Base-by-base conservation (phyloP, 176 grass and related monocot genomes). In the Aegilops speltoides region DNA sequence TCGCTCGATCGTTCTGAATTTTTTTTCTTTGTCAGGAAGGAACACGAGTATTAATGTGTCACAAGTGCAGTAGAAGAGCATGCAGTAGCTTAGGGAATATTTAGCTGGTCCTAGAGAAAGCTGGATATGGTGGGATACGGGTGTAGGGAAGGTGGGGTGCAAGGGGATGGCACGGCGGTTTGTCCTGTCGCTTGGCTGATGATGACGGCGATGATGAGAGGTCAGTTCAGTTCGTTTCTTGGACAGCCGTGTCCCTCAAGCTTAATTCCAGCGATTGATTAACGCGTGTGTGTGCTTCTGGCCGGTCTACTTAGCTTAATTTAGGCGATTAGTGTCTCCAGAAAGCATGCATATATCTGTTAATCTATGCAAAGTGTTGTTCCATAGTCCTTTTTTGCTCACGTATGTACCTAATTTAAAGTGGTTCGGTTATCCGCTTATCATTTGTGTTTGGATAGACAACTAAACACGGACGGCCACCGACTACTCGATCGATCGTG, bases 61-160 rank as follows among this genome's bases (percentile, higher is more conserved):
- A 52, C 70, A 33, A 77, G 71, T 61, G 17, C 10, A 82, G 31
- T 67, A 56, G 79, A 82, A 10, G 19, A 61, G 10, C 13, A 79
- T 13, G 28, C 3, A 66, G 68, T 15, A 62, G 73, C 62, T 77
- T 81, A 64, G 68, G 70, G 86, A 88, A 88, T 91, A 84, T 88
- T 57, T 67, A 84, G 79, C 25, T 84, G 89, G 85, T 87, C 76
- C 81, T 68, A 11, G 61, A 64, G 65, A 70, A 71, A 82, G 82
- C 12, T 91, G 71, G 90, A 88, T 88, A 88, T 82, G 90, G 90
- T 88, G 86, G 82, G 90, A 91, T 91, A 85, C 82, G 86, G 71
- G 82, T 91, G 90, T 71, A 82, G 86, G 86, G 90, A 15, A 13
- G 86, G 90, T 91, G 82, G 86, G 90, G 90, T 79, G 86, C 90